Conservation (phyloP, 2,329 filamentous ascomycete genomes). For the Alternaria conjuncta region DNA sequence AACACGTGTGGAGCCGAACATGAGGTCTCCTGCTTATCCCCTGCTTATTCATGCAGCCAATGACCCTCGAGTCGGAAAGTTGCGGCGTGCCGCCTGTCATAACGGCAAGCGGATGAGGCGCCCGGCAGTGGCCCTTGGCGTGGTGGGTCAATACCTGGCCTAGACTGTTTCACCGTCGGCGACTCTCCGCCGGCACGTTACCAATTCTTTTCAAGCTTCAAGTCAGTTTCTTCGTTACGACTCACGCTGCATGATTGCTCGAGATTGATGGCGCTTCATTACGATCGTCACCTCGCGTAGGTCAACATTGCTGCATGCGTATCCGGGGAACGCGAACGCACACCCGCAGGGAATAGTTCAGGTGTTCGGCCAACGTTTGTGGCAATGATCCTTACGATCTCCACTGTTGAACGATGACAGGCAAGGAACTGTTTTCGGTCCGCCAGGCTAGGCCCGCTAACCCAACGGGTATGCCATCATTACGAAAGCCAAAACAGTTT, state of each 20-base stretch:
- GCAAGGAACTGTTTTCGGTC: background rate
- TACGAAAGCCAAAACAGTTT: background rate
- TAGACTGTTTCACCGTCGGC: constrained; percentile 2
- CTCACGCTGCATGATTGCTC: background rate
- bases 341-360: background rate
- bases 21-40: background rate
- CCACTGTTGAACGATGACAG: constrained; percentile 3
- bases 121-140: background rate
- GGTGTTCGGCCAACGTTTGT: background rate
- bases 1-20: constrained; percentile 4
- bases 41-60: background rate
- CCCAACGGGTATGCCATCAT: constrained; percentile 1
- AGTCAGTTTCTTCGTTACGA: background rate
- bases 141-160: background rate
- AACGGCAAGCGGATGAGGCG: background rate
- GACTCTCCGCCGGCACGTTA: background rate
- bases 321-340: background rate
- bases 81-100: background rate
- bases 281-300: constrained; percentile 3
- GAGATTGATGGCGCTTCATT: background rate
- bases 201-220: background rate
- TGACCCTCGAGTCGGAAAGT: background rate
- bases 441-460: background rate
- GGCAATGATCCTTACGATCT: background rate
- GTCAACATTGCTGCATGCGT: background rate